A percentile compares a stretch with the other conserved stretches of the same genome.
These are phyloP conservation scores for Talinum fruticosum DNA, from an alignment of 148 eudicot genomes.

Conservation along the genomic window DNA sequence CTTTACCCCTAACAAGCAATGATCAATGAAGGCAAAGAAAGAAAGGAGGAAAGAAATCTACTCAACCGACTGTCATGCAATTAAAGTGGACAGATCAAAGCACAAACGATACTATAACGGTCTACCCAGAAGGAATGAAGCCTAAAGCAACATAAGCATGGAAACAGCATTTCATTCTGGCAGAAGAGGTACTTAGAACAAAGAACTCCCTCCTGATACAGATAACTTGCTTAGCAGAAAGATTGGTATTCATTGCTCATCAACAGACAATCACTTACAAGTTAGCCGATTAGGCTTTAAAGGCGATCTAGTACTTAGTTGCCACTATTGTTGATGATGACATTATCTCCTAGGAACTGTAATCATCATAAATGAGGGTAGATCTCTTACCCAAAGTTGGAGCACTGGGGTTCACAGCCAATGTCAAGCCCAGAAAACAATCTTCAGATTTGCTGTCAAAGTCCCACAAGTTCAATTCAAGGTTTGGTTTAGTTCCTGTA, in stretches of 20 bases:
- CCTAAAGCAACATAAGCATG: too few relatives aligned
- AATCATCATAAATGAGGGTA: slow-evolving; percentile 10
- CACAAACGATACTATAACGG: not conserved
- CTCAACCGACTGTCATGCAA: not conserved
- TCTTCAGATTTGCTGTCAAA: slow-evolving; percentile 72
- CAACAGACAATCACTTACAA: not conserved
- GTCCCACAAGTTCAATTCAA: slow-evolving; percentile 89
- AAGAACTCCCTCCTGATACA: not conserved
- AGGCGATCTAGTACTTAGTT: not conserved
- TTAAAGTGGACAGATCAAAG: not conserved
- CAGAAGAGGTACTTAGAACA: not conserved
- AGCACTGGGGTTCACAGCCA: slow-evolving; percentile 79
- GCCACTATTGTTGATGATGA: not conserved
- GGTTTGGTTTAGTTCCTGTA: slow-evolving; percentile 72
- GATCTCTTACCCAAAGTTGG: slow-evolving; percentile 54
- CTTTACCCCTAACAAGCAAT: not conserved
- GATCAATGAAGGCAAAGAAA: not conserved
- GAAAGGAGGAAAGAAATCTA: not conserved
- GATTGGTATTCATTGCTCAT: too few relatives aligned
- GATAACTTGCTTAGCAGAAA: too few relatives aligned
- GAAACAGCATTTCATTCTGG: not conserved
- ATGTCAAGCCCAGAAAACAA: slow-evolving; percentile 81
- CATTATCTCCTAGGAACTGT: not conserved
- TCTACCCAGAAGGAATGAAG: not conserved
- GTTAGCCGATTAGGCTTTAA: not conserved